These are phyloP conservation scores for Penicillium lagena DNA, from an alignment of 495 filamentous ascomycete species.

Conservation along the genomic window DNA sequence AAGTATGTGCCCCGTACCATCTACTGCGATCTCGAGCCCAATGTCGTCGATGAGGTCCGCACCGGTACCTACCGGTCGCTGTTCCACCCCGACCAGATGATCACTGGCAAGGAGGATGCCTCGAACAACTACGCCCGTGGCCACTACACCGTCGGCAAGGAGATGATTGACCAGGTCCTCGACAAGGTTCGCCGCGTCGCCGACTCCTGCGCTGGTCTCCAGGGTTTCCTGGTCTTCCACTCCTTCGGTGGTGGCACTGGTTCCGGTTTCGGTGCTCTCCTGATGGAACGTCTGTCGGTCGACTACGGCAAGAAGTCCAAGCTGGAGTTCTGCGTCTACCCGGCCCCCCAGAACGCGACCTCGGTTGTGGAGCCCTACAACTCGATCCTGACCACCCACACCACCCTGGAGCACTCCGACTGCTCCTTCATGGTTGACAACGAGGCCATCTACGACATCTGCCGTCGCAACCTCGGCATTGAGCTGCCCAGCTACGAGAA, in stretches of 20 bases:
- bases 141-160: conserved; percentile 98
- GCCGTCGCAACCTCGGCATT: conserved; percentile 92
- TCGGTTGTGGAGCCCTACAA: conserved; percentile 99
- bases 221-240: conserved; percentile 99
- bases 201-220: conserved; percentile 94
- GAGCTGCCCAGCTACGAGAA: conserved; percentile 97
- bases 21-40: conserved; percentile 99
- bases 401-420: conserved; percentile 97
- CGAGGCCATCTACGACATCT: conserved; percentile 99
- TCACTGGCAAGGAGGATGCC: conserved; percentile 98
- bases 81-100: conserved; percentile 99
- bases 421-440: conserved; percentile 99
- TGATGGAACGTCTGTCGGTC: conserved; percentile 95
- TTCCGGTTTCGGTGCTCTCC: conserved; percentile 93
- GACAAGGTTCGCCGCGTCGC: conserved; percentile 94
- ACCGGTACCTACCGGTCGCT: conserved; percentile 92
- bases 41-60: conserved; percentile 98
- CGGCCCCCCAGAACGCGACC: conserved; percentile 91
- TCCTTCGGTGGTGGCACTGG: conserved; percentile 98
- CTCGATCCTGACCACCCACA: conserved; percentile 97
- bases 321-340: conserved; percentile 98
- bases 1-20: conserved; percentile 99
- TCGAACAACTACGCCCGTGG: conserved; percentile 99
- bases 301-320: conserved; percentile 99
- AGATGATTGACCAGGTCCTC: conserved; percentile 93